Base-by-base conservation (phyloP, 225 moss, liverwort and hornwort species). In the Polytrichum formosum region DNA sequence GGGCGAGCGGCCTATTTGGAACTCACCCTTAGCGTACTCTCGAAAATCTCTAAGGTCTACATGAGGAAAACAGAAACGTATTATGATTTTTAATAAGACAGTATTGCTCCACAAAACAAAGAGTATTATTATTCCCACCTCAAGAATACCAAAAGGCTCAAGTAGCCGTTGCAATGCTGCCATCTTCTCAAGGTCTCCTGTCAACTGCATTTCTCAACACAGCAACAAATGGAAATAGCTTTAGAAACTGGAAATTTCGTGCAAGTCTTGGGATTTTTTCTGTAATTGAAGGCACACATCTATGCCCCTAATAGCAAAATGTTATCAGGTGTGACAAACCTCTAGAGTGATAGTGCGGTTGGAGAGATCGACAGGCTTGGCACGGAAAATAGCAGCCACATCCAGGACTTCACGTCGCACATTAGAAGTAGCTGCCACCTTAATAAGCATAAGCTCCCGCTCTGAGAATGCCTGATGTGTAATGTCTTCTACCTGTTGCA, bases 371-470 rank as follows among this genome's bases (percentile, higher is more conserved):
- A 96, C 91, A 79, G 84, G 85, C 77, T 96, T 96, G 72, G 96
- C 93, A 65, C 96, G 96, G 75, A 96, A 96, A 37, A 96, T 93
- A 37, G 79, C 78, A n/a, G 96, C 91, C 56, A 96, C 89, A 77
- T 96, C 96, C 72, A 96, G 67, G 55, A 96, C 77, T 73, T 93
- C 90, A 66, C 96, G 91, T 72, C 96, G 91, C 26, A 78, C 70
- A 46, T 78, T 72, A 53, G 90, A 78, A 60, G 80, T 55, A 33
- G 96, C 90, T 69, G 79, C 84, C 30, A 96, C 84, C 83, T 93
- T 96, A 56, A 96, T 96, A 6, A 96, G 85, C 96, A 96, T 96
- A 13, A 96, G 77, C 78, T 96, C 96, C 74, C 96, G 85, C 31
- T 93, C 88, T 56, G 96, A 85, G 79, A 91, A 93, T 6, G 96